Base-by-base conservation (phyloP, 495 filamentous ascomycete species). In the Neurospora intermedia region DNA sequence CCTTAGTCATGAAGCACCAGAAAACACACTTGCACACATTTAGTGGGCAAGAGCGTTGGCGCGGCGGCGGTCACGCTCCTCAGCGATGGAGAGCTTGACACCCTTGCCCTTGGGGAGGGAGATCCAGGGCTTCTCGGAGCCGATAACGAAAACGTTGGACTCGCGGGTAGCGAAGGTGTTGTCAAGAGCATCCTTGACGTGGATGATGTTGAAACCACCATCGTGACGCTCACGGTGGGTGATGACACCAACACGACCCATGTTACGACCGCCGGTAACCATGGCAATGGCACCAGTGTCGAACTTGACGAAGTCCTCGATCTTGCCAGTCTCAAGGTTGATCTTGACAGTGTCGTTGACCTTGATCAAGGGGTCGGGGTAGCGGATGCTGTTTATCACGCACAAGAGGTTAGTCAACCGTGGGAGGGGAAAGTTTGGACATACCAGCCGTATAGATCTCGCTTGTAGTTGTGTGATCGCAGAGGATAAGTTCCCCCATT, bases 271-370 rank as follows among this genome's bases (percentile, higher is more conserved):
- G 89, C 95, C 95, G 75, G 94, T 97, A 77, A 90, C 92, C 96
- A 99, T 99, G 84, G 91, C 92, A 82, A 98, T 94, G 81, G 93
- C 92, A 84, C 94, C 96, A 79, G 93, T 97, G 84, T 99, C 96
- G 87, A 99, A 99, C 84, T 88, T 89, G 89, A 98, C 94, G 87
- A 90, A 98, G 84, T 98, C 96, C 76, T 83, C 79, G 87, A 98
- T 96, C 90, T 98, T 98, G 88, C 96, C 96, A 71, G 95, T 96
- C 78, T 93, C 88, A 69, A 98, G 88, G 79, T 98, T 93, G 79
- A 99, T 94, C 91, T 99, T 99, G 85, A 99, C 94, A 74, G 96
- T 98, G 89, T 99, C 96, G 89, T 98, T 98, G 87, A 99, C 95
- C 89, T 95, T 96, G 90, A 99, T 96, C 74, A 89, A 82, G 40